phyloP scores from a whole-genome alignment of 2,329 filamentous ascomycete genomes.

The Ceratocystis diversiconidia region DNA sequence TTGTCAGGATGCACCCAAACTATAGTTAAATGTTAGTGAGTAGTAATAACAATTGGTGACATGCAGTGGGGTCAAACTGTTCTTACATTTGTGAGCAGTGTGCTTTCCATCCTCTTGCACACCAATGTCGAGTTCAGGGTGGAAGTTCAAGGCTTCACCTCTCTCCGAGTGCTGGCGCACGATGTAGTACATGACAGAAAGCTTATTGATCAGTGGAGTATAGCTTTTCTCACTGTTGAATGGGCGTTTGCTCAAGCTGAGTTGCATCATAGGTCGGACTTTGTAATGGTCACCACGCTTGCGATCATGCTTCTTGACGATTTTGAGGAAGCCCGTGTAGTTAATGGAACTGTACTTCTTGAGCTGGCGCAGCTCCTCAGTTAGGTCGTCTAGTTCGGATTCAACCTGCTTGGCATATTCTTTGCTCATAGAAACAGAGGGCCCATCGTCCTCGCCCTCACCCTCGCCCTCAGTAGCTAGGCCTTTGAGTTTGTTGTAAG shows the following conservation, averaged over 20 bases:
- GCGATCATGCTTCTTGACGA: slow-evolving; percentile 96
- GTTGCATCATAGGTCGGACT: slow-evolving; percentile 80
- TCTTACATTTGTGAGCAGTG: slow-evolving; percentile 70
- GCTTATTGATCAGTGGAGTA: slow-evolving; percentile 72
- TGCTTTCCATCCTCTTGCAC: slow-evolving; percentile 42
- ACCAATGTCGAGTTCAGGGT: slow-evolving; percentile 28
- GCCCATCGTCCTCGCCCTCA: slow-evolving; percentile 30
- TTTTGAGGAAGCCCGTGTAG: slow-evolving; percentile 95
- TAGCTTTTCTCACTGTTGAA: slow-evolving; percentile 90
- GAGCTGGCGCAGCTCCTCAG: slow-evolving; percentile 79
- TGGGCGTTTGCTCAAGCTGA: slow-evolving; percentile 71
- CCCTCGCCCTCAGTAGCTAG: slow-evolving; percentile 53
- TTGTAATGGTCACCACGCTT: slow-evolving; percentile 77
- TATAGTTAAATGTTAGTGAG: slow-evolving; percentile 28
- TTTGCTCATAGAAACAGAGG: slow-evolving; percentile 30
- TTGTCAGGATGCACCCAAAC: slow-evolving; percentile 96
- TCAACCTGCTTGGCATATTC: slow-evolving; percentile 55
- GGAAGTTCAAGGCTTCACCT: slow-evolving; percentile 26
- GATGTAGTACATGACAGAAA: slow-evolving; percentile 93
- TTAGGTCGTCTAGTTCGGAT: slow-evolving; percentile 70
- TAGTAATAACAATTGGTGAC: neutral
- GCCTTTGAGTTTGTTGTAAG: slow-evolving; percentile 61
- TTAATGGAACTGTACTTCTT: slow-evolving; percentile 94
- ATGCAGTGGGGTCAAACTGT: neutral
- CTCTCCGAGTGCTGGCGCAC: slow-evolving; percentile 71